Conservation (phyloP, 768 basidiomycete genomes). For the Phaeolepiota aurea region DNA sequence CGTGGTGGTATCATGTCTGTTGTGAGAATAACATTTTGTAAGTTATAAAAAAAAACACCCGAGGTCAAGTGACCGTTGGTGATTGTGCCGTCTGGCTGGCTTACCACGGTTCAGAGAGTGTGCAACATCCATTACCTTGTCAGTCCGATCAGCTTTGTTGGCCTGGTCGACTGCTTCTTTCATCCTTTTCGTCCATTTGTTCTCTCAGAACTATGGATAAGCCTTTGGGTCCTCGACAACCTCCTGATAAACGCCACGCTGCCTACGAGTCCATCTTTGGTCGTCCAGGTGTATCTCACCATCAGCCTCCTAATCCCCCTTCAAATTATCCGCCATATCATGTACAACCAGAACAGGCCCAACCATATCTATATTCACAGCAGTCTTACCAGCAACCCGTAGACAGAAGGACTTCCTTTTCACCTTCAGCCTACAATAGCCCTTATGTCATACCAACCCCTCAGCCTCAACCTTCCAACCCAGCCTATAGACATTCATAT, state of each 20-base stretch:
- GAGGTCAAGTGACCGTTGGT: constrained; percentile 3
- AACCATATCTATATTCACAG: constrained; percentile 25
- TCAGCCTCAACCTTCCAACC: constrained; percentile 12
- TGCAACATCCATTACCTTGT: neutral
- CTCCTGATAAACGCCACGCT: constrained; percentile 67
- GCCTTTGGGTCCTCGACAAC: constrained; percentile 47
- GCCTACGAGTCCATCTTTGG: constrained; percentile 89
- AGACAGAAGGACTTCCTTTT: constrained; percentile 38
- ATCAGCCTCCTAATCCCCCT: constrained; percentile 16
- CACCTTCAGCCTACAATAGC: constrained; percentile 19
- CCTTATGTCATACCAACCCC: constrained; percentile 12
- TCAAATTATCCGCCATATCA: constrained; percentile 15
- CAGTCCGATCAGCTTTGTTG: constrained; percentile 7
- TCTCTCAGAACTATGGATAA: constrained; percentile 29
- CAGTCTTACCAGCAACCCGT: constrained; percentile 28
- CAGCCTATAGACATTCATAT: constrained; percentile 28
- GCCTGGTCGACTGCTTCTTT: constrained; percentile 7
- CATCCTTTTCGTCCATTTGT: constrained; percentile 3
- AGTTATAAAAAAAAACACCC: too few species aligned
- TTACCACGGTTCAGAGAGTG: neutral
- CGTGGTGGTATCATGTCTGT: too few species aligned
- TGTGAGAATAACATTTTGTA: too few species aligned
- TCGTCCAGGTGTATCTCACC: constrained; percentile 57
- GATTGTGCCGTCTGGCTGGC: neutral
- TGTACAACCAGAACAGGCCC: constrained; percentile 17